These are phyloP conservation scores for Nidula niveotomentosa DNA, from an alignment of 1,284 basidiomycete species.

Conservation along the genomic window DNA sequence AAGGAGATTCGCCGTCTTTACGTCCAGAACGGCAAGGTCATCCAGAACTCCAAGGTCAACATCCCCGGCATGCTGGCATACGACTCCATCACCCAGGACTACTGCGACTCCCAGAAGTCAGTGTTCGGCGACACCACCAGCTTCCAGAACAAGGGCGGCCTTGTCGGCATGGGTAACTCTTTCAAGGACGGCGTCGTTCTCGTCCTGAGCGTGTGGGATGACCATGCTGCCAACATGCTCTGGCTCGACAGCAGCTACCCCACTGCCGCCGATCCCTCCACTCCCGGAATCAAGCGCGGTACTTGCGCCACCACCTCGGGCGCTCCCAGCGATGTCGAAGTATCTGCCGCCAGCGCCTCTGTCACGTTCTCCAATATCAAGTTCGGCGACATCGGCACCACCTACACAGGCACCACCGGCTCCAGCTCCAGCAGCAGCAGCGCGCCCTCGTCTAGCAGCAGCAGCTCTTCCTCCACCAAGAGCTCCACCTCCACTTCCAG, in stretches of 20 bases:
- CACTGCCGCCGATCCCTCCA: conserved; percentile 17
- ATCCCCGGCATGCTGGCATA: background rate
- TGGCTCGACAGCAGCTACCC: background rate
- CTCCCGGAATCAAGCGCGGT: conserved; percentile 27
- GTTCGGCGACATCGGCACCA: conserved; percentile 48
- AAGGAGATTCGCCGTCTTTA: conserved; percentile 22
- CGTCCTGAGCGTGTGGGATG: background rate
- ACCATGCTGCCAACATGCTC: background rate
- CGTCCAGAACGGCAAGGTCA: too few species aligned
- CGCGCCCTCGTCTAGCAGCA: background rate
- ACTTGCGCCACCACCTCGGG: too few species aligned
- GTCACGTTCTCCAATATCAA: conserved; percentile 56
- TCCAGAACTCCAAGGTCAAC: background rate
- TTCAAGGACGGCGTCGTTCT: background rate
- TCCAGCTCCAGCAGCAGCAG: background rate
- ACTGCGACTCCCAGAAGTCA: conserved; percentile 32
- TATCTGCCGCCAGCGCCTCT: conserved; percentile 28
- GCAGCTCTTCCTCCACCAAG: background rate
- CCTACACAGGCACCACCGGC: conserved; percentile 18
- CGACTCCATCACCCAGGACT: conserved; percentile 38
- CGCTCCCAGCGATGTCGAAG: conserved; percentile 33
- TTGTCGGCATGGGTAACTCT: background rate
- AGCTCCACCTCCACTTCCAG: too few species aligned
- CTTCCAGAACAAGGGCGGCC: background rate
- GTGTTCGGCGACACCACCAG: conserved; percentile 28